Percentiles rank a stretch among this genome's conserved stretches.
Evolutionary conservation across 768 basidiomycete species (phyloP).

Genomic region (Amanita thiersii): DNA sequence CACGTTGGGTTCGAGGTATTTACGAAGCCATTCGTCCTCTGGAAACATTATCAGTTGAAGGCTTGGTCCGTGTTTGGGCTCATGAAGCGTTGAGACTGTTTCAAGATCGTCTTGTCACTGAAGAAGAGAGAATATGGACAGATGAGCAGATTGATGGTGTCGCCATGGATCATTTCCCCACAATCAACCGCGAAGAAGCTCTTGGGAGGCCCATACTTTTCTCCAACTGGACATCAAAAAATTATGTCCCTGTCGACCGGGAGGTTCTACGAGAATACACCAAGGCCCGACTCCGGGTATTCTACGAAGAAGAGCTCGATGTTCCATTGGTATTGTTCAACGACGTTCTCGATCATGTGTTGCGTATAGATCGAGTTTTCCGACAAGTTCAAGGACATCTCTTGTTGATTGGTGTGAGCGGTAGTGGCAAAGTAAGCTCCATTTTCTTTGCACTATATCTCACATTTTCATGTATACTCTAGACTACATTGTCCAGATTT

Average conservation of each 20-base stretch:
- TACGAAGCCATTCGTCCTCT: slow-evolving; percentile 95
- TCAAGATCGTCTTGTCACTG: slow-evolving; percentile 92
- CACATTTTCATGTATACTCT: slow-evolving; percentile 9
- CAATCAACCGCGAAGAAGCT: slow-evolving; percentile 81
- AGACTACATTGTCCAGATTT: slow-evolving; percentile 97
- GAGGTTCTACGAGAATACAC: slow-evolving; percentile 92
- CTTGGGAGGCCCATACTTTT: slow-evolving; percentile 86
- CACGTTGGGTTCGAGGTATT: slow-evolving; percentile 94
- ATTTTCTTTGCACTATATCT: not conserved
- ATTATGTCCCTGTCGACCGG: slow-evolving; percentile 93
- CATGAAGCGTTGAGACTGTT: slow-evolving; percentile 96
- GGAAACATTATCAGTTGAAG: slow-evolving; percentile 90
- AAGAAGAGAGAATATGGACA: slow-evolving; percentile 92
- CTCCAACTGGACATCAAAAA: slow-evolving; percentile 98
- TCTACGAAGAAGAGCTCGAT: slow-evolving; percentile 98
- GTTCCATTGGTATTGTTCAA: slow-evolving; percentile 98
- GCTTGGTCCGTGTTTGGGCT: slow-evolving; percentile 94
- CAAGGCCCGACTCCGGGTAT: slow-evolving; percentile 93
- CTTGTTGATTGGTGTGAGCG: slow-evolving; percentile 94
- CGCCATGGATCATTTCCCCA: slow-evolving; percentile 90
- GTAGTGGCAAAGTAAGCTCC: slow-evolving; percentile 84
- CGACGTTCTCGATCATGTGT: slow-evolving; percentile 95
- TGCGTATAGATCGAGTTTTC: slow-evolving; percentile 98
- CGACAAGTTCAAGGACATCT: slow-evolving; percentile 96
- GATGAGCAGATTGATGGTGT: slow-evolving; percentile 83